Evolutionary conservation across 1,284 basidiomycete genomes (phyloP).

Genomic region (Moniliella sp.): DNA sequence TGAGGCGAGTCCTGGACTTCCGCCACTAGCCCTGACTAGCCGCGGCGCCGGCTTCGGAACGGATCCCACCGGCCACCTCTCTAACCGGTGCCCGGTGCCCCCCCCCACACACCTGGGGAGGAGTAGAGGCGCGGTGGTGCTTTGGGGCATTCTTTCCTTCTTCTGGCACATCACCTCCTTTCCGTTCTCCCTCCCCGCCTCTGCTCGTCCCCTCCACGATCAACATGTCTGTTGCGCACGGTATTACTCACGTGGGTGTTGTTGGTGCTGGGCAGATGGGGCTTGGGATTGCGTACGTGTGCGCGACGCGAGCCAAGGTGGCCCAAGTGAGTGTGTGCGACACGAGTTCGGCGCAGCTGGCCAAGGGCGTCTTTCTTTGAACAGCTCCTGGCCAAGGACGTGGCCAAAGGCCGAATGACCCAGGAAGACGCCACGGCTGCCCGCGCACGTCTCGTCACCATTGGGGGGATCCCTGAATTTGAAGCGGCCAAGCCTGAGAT

Average conservation of each 20-base stretch:
- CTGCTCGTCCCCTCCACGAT: no score
- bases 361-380: slow-evolving; percentile 52
- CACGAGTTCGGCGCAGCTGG: slow-evolving; percentile 40
- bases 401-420: slow-evolving; percentile 55
- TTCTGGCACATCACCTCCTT: no score
- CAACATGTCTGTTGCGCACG: no score
- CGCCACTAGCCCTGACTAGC: no score
- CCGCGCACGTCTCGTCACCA: slow-evolving; percentile 24
- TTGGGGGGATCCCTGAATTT: slow-evolving; percentile 7
- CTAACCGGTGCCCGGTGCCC: no score
- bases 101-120: no score
- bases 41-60: no score
- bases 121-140: no score
- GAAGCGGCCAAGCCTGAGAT: slow-evolving; percentile 50
- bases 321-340: slow-evolving; percentile 12
- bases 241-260: not conserved
- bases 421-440: slow-evolving; percentile 53
- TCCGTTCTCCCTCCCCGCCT: no score
- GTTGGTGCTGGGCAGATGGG: not conserved
- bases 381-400: slow-evolving; percentile 59
- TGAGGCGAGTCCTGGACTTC: no score
- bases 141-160: no score
- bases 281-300: slow-evolving; percentile 53
- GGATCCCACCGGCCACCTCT: no score
- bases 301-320: slow-evolving; percentile 38